Evolutionary conservation across 2,329 filamentous ascomycete species (phyloP).

Genomic region (Aureobasidium sp.): DNA sequence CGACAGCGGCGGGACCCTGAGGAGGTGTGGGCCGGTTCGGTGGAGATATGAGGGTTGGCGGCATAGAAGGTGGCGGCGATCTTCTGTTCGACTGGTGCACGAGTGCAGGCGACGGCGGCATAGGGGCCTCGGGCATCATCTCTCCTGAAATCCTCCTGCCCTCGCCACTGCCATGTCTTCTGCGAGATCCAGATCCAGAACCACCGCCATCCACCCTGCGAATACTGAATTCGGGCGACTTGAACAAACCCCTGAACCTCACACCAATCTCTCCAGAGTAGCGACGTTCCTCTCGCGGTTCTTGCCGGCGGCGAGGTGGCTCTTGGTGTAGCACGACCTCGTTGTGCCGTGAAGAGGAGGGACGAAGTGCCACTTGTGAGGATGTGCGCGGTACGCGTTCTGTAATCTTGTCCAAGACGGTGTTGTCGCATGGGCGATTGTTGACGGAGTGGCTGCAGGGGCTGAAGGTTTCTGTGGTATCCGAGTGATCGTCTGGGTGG

Average conservation of each 20-base stretch:
- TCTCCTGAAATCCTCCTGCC: background rate
- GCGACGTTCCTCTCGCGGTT: background rate
- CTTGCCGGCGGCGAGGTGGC: background rate
- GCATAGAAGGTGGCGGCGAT: background rate
- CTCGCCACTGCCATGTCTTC: background rate
- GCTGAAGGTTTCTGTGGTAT: background rate
- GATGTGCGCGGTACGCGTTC: background rate
- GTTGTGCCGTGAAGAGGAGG: background rate
- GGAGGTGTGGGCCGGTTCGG: background rate
- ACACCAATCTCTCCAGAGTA: background rate
- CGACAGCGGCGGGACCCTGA: background rate
- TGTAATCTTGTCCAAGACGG: background rate
- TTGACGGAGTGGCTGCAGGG: background rate
- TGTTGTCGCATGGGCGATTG: background rate
- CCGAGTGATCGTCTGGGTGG: background rate
- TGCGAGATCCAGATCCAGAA: background rate
- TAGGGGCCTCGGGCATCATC: background rate
- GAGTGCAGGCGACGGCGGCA: background rate
- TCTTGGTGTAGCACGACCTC: constrained; percentile 1
- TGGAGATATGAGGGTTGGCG: background rate
- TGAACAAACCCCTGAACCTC: background rate
- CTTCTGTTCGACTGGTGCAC: background rate
- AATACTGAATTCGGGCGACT: background rate
- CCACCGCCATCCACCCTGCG: background rate
- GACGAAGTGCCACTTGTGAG: background rate